Conservation (phyloP, 2,329 filamentous ascomycete genomes). For the Davidsoniella virescens region DNA sequence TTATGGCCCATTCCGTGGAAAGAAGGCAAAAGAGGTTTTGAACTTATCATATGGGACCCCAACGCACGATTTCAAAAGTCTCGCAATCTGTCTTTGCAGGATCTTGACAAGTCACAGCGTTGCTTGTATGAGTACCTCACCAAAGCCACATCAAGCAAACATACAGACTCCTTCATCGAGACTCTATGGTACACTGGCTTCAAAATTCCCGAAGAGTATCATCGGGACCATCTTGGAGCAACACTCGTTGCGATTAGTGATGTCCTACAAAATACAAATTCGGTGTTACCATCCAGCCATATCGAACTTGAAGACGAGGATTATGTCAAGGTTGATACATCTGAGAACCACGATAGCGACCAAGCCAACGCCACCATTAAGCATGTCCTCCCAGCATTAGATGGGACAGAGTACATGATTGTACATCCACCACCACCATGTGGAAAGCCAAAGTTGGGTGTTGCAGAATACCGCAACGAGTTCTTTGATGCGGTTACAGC, state of each 20-base stretch:
- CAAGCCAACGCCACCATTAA: conserved; percentile 24
- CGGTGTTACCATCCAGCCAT: conserved; percentile 22
- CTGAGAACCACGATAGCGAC: background rate
- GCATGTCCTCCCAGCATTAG: background rate
- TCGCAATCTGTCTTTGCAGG: conserved; percentile 17
- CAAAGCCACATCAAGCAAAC: conserved; percentile 19
- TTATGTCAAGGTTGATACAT: conserved; percentile 17
- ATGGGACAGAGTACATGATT: background rate
- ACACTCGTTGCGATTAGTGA: conserved; percentile 24
- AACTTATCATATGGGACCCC: conserved; percentile 41
- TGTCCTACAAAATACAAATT: conserved; percentile 20
- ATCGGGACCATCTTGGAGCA: conserved; percentile 21
- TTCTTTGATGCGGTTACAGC: conserved; percentile 2
- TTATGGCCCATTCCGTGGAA: background rate
- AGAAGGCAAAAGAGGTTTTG: conserved; percentile 20
- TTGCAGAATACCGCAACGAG: background rate
- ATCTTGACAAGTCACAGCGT: conserved; percentile 30
- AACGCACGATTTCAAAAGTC: conserved; percentile 16
- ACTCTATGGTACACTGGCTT: conserved; percentile 31
- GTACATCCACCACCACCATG: conserved; percentile 21
- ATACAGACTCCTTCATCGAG: conserved; percentile 21
- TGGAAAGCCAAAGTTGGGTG: background rate
- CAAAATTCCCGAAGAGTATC: conserved; percentile 12
- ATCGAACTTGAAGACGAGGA: conserved; percentile 18
- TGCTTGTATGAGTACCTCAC: conserved; percentile 25